Evolutionary conservation across 2,329 filamentous ascomycete genomes (phyloP).

Genomic region (Apiospora marii): DNA sequence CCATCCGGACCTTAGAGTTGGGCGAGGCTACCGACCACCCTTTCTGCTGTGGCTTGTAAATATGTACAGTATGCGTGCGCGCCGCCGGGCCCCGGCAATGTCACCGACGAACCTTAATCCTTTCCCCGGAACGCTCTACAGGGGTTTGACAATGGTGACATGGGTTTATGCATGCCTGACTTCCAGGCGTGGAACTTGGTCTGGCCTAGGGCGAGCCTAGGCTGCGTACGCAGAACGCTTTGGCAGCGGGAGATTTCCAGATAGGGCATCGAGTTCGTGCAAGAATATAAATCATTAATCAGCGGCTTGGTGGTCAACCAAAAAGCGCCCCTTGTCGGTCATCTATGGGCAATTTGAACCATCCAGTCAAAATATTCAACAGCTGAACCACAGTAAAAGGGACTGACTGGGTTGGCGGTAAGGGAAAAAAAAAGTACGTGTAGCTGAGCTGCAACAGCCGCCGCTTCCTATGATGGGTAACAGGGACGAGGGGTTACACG

Average conservation of each 20-base stretch:
- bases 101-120: conserved; percentile 17
- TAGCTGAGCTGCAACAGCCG: neutral
- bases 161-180: conserved; percentile 13
- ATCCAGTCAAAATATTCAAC: neutral
- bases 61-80: neutral
- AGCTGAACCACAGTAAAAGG: neutral
- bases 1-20: neutral
- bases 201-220: conserved; percentile 1
- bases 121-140: conserved; percentile 15
- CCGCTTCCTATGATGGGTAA: neutral
- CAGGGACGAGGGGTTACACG: conserved; percentile 6
- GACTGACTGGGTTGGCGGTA: neutral
- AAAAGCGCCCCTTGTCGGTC: neutral
- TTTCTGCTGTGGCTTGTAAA: conserved; percentile 2
- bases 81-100: conserved; percentile 9
- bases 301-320: neutral
- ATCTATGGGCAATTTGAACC: conserved; percentile 8
- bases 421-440: neutral
- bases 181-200: conserved; percentile 6
- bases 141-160: conserved; percentile 15
- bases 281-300: neutral
- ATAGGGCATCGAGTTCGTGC: neutral
- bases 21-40: neutral
- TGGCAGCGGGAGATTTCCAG: conserved; percentile 12
- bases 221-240: neutral